Evolutionary conservation across 352 stramenopile species (phyloP).

Genomic region (Phytophthora colocasiae): DNA sequence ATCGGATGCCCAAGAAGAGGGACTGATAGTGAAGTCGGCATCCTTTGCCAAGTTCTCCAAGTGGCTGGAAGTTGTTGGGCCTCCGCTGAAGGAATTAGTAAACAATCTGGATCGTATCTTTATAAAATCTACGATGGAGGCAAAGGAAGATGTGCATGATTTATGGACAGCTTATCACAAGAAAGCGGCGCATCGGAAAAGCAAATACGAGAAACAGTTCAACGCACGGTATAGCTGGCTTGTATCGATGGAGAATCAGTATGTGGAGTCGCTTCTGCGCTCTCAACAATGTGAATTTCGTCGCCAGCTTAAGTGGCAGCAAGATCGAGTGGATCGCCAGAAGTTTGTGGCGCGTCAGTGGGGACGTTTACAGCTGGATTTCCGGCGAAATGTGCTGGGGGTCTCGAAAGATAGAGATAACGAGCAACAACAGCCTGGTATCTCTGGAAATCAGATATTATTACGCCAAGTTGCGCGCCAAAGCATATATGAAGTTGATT

Average conservation of each 20-base stretch:
- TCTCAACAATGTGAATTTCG: slow-evolving; percentile 61
- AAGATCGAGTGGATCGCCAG: slow-evolving; percentile 69
- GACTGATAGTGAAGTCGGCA: slow-evolving; percentile 15
- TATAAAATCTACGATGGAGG: slow-evolving; percentile 57
- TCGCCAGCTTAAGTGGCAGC: slow-evolving; percentile 68
- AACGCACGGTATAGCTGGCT: slow-evolving; percentile 52
- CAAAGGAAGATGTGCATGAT: slow-evolving; percentile 63
- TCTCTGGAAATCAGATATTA: slow-evolving; percentile 10
- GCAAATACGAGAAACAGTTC: slow-evolving; percentile 59
- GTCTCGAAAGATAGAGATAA: neutral
- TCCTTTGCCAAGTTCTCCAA: slow-evolving; percentile 61
- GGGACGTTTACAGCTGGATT: slow-evolving; percentile 42
- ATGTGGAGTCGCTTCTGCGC: slow-evolving; percentile 46
- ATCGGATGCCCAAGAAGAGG: slow-evolving; percentile 12
- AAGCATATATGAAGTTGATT: slow-evolving; percentile 19
- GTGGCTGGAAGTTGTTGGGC: slow-evolving; percentile 76
- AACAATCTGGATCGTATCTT: slow-evolving; percentile 67
- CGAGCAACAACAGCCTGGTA: neutral
- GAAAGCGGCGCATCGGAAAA: slow-evolving; percentile 29
- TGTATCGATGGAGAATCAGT: slow-evolving; percentile 40
- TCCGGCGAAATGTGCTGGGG: slow-evolving; percentile 23
- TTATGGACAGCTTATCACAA: slow-evolving; percentile 62
- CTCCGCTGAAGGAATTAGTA: slow-evolving; percentile 71
- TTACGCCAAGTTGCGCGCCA: slow-evolving; percentile 15
- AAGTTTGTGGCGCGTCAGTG: slow-evolving; percentile 72